Base-by-base conservation (phyloP, 441 rosid genomes). In the Gossypium laxum region DNA sequence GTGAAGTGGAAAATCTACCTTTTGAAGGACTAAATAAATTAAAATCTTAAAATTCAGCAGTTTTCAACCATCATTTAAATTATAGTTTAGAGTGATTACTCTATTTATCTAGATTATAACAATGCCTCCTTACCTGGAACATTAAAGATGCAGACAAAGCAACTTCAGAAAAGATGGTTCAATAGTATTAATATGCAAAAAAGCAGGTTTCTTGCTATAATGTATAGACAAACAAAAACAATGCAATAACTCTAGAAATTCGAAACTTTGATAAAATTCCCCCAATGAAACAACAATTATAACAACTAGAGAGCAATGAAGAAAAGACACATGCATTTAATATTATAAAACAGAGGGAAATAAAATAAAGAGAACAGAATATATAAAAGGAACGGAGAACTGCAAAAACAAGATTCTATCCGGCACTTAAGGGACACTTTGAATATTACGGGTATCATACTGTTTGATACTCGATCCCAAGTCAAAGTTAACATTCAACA, bases 31-130 rank as follows among this genome's bases (percentile, higher is more conserved):
- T 51, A 67, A 19, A 67, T 17, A 67, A 67, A 17, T 17, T 8
- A 34, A 50, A 67, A 67, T 50, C 17, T 8, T 67, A 67, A 55
- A 50, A 8, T 50, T 51, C 15, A 51, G 71, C 52, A 50, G 47
- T 28, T 58, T 10, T 19, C 71, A 67, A 51, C 58, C 71, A 51
- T 28, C 5, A 67, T 51, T 50, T 28, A 67, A 38, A 50, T 67
- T 67, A 26, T 26, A 67, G 32, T 67, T 64, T 28, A 51, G 15
- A 67, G 14, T 47, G 70, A 66, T 66, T 47, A 51, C 58, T 17
- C 26, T 26, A 67, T 10, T 24, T 50, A 48, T 67, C 34, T 8
- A 30, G 71, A 17, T 67, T 48, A 48, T 47, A 66, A 66, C 24
- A 66, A 24, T 2, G 55, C 41, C 26, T 48, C 28, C 50, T 65